Percentiles rank a stretch among this genome's conserved stretches.
Evolutionary conservation across 441 rosid species (phyloP).

Genomic region (Pelargonium australe): DNA sequence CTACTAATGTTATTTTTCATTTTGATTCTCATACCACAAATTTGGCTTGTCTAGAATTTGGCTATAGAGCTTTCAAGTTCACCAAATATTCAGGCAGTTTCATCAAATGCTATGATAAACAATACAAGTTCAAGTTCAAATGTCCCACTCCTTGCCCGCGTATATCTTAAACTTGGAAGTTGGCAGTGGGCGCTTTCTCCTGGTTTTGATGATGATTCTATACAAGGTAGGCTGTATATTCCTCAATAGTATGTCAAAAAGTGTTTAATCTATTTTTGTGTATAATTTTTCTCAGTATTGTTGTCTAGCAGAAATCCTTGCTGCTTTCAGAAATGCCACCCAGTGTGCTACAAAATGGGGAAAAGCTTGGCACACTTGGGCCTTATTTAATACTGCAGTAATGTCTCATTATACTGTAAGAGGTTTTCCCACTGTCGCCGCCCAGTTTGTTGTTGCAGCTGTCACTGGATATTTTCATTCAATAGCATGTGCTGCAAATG

Average conservation of each 20-base stretch:
- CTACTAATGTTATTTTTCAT: not conserved
- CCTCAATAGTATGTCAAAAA: constrained; percentile 1
- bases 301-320: constrained; percentile 59
- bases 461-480: constrained; percentile 99
- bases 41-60: constrained; percentile 49
- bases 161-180: constrained; percentile 76
- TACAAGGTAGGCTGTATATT: constrained; percentile 53
- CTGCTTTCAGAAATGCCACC: constrained; percentile 75
- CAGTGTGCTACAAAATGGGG: constrained; percentile 83
- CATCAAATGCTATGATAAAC: constrained; percentile 43
- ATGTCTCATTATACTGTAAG: constrained; percentile 88
- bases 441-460: constrained; percentile 90
- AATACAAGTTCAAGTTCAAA: constrained; percentile 36
- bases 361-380: constrained; percentile 99
- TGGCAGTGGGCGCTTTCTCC: constrained; percentile 96
- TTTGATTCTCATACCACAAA: constrained; percentile 1
- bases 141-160: constrained; percentile 81
- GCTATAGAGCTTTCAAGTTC: constrained; percentile 68
- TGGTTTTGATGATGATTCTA: constrained; percentile 83
- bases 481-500: constrained; percentile 86
- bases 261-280: constrained; percentile 13
- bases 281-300: not conserved
- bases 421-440: constrained; percentile 53
- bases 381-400: constrained; percentile 94
- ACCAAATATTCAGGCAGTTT: constrained; percentile 48